phyloP scores from a whole-genome alignment of 306 rosid genomes.

The Dryas octopetala region DNA sequence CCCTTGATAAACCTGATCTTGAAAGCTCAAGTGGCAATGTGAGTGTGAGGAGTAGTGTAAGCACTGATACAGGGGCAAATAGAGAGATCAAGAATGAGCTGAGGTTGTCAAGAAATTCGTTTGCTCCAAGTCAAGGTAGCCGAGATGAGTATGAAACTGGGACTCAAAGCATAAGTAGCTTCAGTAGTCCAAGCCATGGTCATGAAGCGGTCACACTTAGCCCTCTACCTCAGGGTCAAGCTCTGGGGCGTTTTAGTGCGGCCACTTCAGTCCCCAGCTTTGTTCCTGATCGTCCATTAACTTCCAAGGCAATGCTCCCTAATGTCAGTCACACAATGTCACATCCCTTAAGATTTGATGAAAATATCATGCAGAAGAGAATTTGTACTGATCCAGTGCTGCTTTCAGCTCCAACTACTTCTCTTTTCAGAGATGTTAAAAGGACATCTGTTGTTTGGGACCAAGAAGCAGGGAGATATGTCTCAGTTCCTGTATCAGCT shows the following conservation, averaged over 20 bases:
- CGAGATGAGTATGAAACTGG: constrained; percentile 92
- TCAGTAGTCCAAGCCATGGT: constrained; percentile 90
- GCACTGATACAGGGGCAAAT: constrained; percentile 66
- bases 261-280: constrained; percentile 56
- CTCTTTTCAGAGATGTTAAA: constrained; percentile 84
- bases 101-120: constrained; percentile 61
- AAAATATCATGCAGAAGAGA: constrained; percentile 57
- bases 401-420: constrained; percentile 61
- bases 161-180: constrained; percentile 92
- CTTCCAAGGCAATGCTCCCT: constrained; percentile 56
- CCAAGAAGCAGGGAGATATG: constrained; percentile 97
- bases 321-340: constrained; percentile 47
- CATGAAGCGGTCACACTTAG: constrained; percentile 87
- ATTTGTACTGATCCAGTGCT: constrained; percentile 53
- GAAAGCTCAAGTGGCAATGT: constrained; percentile 89
- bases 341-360: constrained; percentile 63
- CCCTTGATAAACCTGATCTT: constrained; percentile 64
- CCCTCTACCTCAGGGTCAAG: constrained; percentile 77
- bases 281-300: constrained; percentile 56
- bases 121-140: constrained; percentile 89
- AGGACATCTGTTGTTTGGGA: constrained; percentile 98
- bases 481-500: constrained; percentile 82
- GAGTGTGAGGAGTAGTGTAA: constrained; percentile 89
- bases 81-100: constrained; percentile 65
- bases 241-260: constrained; percentile 57